Evolutionary conservation across 169 alveolate species (phyloP), one percentile per base, ranked within the genome.

Genomic region (Neospora caninum): DNA sequence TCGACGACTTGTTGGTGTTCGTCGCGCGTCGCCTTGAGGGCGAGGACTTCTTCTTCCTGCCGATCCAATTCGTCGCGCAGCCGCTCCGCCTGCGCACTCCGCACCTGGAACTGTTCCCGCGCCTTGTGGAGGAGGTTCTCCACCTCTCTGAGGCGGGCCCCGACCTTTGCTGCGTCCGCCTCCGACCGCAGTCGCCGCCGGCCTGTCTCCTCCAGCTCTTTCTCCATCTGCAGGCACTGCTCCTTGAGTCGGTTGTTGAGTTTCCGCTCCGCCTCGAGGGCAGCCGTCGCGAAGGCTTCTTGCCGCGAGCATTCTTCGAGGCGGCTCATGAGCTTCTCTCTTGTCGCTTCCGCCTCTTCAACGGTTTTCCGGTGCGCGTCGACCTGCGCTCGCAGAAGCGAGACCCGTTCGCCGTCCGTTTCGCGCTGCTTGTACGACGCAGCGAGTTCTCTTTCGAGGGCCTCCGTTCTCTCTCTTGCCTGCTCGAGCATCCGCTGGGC

Each of bases 211-310:
- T 43, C 86, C 27, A 78, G 39, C 27, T 78, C 86, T 43, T 4
- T n/a, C 86, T 78, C 86, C 86, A 78, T n/a, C 39, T 78, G 49
- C 20, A 36, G 39, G 86, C 86, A n/a, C 49, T 38, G 86, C 27
- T 78, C 86, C 45, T 38, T 78, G n/a, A 78, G 86, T 43, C n/a
- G 86, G 27, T 0, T n/a, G 42, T n/a, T 78, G 39, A 78, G 86
- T 25, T 78, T n/a, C 45, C 86, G 9, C 86, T 78, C 86, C 7
- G 86, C 45, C 27, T n/a, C 45, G n/a, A 78, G 86, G 10, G 86
- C 39, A 18, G n/a, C 86, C 45, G 39, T n/a, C 29, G 39, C 45
- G 86, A 78, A 78, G 27, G 27, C 86, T 20, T 78, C 49, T 20
- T 18, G 39, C 13, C 86, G 86, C 49, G 13, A 2, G 39, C 39